A percentile compares a stretch with the other conserved stretches of the same genome.
These are phyloP conservation scores for Ophiostoma montium DNA, from an alignment of 2,329 filamentous ascomycete genomes.

Conservation along the genomic window DNA sequence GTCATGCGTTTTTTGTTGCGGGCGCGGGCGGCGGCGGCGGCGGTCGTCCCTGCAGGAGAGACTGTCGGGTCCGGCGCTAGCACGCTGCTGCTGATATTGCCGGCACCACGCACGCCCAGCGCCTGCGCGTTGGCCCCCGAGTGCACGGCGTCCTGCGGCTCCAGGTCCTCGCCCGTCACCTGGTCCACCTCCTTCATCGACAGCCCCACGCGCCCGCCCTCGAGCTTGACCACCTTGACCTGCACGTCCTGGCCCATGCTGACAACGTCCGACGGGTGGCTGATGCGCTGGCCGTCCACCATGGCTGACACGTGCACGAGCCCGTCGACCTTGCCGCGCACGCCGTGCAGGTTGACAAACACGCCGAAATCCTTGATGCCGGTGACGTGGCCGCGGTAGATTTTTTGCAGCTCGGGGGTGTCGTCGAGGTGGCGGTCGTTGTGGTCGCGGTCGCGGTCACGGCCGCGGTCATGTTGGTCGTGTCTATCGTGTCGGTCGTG, in stretches of 20 bases:
- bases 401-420: conserved; percentile 63
- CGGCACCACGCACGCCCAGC: conserved; percentile 50
- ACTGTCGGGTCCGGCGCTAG: conserved; percentile 20
- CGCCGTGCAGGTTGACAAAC: conserved; percentile 82
- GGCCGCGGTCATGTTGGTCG: conserved; percentile 31
- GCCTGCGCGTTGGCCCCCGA: conserved; percentile 85
- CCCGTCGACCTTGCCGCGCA: conserved; percentile 80
- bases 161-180: conserved; percentile 67
- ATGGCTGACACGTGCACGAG: conserved; percentile 89
- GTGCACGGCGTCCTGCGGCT: conserved; percentile 62
- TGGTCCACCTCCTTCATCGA: conserved; percentile 99
- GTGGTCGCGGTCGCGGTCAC: conserved; percentile 29
- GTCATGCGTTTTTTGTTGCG: conserved; percentile 83
- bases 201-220: conserved; percentile 67
- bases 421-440: conserved; percentile 70
- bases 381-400: conserved; percentile 82
- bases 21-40: too few relatives aligned
- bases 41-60: too few relatives aligned
- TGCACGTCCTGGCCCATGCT: conserved; percentile 71
- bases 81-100: conserved; percentile 24
- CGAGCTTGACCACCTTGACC: conserved; percentile 81
- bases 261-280: conserved; percentile 81
- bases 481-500: conserved; percentile 37
- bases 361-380: conserved; percentile 91
- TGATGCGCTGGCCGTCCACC: conserved; percentile 70